A percentile compares a stretch with the other conserved stretches of the same genome.
Evolutionary conservation across 2,329 filamentous ascomycete species (phyloP).

Genomic region (Fonsecaea pugnacius): DNA sequence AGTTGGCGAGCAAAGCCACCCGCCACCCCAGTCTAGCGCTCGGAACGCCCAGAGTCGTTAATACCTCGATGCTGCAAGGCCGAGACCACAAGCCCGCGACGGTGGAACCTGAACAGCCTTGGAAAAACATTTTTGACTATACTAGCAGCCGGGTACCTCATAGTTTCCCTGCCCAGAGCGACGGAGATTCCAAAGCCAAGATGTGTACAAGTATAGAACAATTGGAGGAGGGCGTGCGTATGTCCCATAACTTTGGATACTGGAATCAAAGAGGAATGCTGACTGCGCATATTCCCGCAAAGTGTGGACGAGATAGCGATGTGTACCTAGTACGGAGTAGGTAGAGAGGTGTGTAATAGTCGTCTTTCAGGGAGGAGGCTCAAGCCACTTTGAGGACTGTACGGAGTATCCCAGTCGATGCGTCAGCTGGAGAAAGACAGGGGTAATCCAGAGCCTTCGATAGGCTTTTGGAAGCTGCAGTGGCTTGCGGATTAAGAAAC

Average conservation of each 20-base stretch:
- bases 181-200: too few species aligned
- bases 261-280: neutral
- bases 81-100: constrained; percentile 4
- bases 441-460: constrained; percentile 4
- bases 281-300: neutral
- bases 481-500: constrained; percentile 8
- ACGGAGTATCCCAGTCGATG: neutral
- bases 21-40: constrained; percentile 15
- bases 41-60: neutral
- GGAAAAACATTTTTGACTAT: neutral
- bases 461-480: constrained; percentile 1
- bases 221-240: neutral
- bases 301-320: neutral
- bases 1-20: constrained; percentile 5
- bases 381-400: neutral
- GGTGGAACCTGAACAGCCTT: neutral
- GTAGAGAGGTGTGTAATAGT: too few species aligned
- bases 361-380: neutral
- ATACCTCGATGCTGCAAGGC: neutral
- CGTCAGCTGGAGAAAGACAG: constrained; percentile 9
- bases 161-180: too few species aligned
- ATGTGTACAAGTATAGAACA: neutral
- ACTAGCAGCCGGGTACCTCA: too few species aligned
- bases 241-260: neutral
- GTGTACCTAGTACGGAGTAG: too few species aligned